Conservation (phyloP, 2,329 filamentous ascomycete genomes). For the Periglandula ipomoeae region DNA sequence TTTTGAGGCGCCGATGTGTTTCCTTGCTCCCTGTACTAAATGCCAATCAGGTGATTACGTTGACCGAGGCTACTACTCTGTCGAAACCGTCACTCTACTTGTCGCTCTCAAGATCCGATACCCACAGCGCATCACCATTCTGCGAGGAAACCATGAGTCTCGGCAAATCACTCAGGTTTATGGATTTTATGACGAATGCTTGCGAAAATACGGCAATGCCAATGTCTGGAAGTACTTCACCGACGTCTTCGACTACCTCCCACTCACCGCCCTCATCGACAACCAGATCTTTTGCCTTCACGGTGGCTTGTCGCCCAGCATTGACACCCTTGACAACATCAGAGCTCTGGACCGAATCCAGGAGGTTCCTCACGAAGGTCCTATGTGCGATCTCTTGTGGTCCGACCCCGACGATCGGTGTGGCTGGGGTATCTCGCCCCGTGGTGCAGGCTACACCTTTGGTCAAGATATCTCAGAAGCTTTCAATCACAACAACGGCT, state of each 20-base stretch:
- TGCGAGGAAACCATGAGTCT: slow-evolving; percentile 97
- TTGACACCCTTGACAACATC: slow-evolving; percentile 93
- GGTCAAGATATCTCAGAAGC: slow-evolving; percentile 97
- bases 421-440: slow-evolving; percentile 91
- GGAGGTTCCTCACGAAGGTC: slow-evolving; percentile 95
- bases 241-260: slow-evolving; percentile 97
- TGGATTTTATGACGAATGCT: slow-evolving; percentile 98
- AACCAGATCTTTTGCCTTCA: slow-evolving; percentile 99
- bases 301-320: slow-evolving; percentile 91
- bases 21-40: slow-evolving; percentile 1
- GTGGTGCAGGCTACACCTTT: slow-evolving; percentile 91
- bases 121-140: slow-evolving; percentile 93
- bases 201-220: slow-evolving; percentile 97
- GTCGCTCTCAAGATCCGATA: slow-evolving; percentile 97
- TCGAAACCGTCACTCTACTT: slow-evolving; percentile 94
- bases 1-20: background rate
- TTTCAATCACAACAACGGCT: slow-evolving; percentile 97
- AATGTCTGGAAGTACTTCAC: slow-evolving; percentile 99
- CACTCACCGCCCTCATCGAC: slow-evolving; percentile 93
- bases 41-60: slow-evolving; percentile 78
- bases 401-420: slow-evolving; percentile 95
- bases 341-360: slow-evolving; percentile 91
- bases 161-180: slow-evolving; percentile 99
- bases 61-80: slow-evolving; percentile 96
- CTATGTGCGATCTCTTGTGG: slow-evolving; percentile 97